phyloP scores from a whole-genome alignment of 768 basidiomycete genomes.

The Crepidotus variabilis region DNA sequence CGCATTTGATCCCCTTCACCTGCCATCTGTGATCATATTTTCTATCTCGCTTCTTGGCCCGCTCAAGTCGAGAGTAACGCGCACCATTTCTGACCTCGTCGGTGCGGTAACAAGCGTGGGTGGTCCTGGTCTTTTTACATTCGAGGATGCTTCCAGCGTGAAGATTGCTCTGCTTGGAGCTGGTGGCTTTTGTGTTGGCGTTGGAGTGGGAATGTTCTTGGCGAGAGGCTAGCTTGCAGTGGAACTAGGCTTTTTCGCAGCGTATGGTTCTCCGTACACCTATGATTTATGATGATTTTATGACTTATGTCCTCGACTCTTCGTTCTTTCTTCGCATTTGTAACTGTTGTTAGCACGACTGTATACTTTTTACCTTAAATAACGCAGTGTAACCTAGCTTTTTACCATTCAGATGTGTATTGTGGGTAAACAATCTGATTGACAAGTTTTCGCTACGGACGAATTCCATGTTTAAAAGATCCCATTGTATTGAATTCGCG shows the following conservation, averaged over 20 bases:
- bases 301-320: neutral
- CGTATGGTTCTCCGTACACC: neutral
- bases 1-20: slow-evolving; percentile 59
- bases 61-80: slow-evolving; percentile 23
- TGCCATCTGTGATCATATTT: slow-evolving; percentile 59
- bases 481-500: no score
- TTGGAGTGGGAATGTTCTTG: slow-evolving; percentile 7
- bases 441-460: no score
- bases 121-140: neutral
- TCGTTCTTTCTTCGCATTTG: no score
- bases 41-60: slow-evolving; percentile 60
- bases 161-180: slow-evolving; percentile 25
- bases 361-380: no score
- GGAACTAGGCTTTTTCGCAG: no score
- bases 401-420: no score
- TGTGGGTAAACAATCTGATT: no score
- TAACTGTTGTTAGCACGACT: no score
- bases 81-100: slow-evolving; percentile 17
- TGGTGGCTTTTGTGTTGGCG: slow-evolving; percentile 36
- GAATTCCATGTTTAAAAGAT: no score
- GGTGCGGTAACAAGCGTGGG: slow-evolving; percentile 3
- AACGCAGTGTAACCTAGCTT: no score
- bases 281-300: neutral
- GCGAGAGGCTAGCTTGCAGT: neutral
- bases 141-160: slow-evolving; percentile 9